Conservation (phyloP, 805 yeast genomes). For the Candida pini region DNA sequence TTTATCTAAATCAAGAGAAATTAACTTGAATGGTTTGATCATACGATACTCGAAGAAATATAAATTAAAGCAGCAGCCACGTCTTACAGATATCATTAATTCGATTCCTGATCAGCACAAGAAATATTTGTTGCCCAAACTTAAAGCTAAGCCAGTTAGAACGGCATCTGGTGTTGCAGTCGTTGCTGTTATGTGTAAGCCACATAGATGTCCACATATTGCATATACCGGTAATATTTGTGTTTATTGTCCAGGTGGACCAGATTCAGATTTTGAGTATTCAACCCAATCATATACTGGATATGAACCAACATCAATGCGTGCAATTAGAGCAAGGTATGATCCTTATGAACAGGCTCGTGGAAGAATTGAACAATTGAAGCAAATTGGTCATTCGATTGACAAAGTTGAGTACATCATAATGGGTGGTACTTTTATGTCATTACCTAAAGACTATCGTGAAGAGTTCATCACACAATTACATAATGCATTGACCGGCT, state of each 20-base stretch:
- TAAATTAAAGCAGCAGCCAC: constrained; percentile 85
- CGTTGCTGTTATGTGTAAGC: constrained; percentile 99
- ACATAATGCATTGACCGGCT: constrained; percentile 94
- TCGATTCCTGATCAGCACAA: constrained; percentile 96
- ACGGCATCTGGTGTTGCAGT: constrained; percentile 99
- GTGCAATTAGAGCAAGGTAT: constrained; percentile 97
- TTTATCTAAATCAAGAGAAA: constrained; percentile 64
- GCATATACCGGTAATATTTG: constrained; percentile 98
- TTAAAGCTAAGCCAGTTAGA: constrained; percentile 97
- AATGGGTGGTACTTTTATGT: constrained; percentile 99
- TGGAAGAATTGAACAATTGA: constrained; percentile 92
- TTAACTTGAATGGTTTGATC: constrained; percentile 86
- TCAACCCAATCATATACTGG: constrained; percentile 98
- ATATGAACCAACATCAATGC: constrained; percentile 97
- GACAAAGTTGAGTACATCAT: constrained; percentile 97
- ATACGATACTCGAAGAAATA: constrained; percentile 83
- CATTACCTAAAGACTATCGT: constrained; percentile 81
- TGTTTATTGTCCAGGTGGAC: constrained; percentile 99
- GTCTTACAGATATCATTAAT: constrained; percentile 89
- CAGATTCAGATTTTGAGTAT: constrained; percentile 96
- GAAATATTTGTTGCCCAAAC: constrained; percentile 83
- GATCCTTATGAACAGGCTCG: constrained; percentile 98
- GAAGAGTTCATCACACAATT: constrained; percentile 83
- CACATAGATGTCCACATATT: constrained; percentile 98
- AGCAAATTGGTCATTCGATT: constrained; percentile 92